Percentiles rank a stretch among this genome's conserved stretches.
Evolutionary conservation across 306 rosid genomes (phyloP).

Genomic region (Mimosa pudica): DNA sequence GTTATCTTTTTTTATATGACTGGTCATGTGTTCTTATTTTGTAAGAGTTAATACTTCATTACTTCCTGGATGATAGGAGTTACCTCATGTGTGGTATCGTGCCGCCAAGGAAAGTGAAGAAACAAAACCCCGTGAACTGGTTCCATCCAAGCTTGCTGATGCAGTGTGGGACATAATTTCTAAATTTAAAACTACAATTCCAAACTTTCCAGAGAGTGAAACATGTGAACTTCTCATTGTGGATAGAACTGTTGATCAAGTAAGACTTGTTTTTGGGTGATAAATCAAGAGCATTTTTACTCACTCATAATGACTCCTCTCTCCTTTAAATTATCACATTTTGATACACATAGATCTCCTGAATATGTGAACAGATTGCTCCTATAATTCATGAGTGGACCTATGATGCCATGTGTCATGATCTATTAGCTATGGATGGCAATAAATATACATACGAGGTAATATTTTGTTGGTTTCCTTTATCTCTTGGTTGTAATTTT

Average conservation of each 20-base stretch:
- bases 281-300: constrained; percentile 36
- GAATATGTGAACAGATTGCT: constrained; percentile 67
- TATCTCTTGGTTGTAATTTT: neutral
- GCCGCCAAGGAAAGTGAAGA: constrained; percentile 59
- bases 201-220: constrained; percentile 78
- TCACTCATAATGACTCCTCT: constrained; percentile 20
- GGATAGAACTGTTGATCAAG: constrained; percentile 95
- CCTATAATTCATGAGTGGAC: constrained; percentile 99
- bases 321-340: constrained; percentile 28
- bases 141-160: constrained; percentile 74
- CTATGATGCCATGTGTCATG: constrained; percentile 95
- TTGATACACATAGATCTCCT: constrained; percentile 29
- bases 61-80: constrained; percentile 55
- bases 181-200: constrained; percentile 76
- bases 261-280: neutral
- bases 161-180: constrained; percentile 74
- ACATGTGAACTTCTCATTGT: constrained; percentile 91
- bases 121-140: constrained; percentile 52
- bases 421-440: constrained; percentile 82
- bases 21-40: too few relatives aligned
- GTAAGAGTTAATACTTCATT: neutral
- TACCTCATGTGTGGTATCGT: constrained; percentile 70
- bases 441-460: constrained; percentile 84
- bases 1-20: too few relatives aligned
- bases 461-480: constrained; percentile 33